Conservation (phyloP, 495 filamentous ascomycete species). For the Penicillium daleae region DNA sequence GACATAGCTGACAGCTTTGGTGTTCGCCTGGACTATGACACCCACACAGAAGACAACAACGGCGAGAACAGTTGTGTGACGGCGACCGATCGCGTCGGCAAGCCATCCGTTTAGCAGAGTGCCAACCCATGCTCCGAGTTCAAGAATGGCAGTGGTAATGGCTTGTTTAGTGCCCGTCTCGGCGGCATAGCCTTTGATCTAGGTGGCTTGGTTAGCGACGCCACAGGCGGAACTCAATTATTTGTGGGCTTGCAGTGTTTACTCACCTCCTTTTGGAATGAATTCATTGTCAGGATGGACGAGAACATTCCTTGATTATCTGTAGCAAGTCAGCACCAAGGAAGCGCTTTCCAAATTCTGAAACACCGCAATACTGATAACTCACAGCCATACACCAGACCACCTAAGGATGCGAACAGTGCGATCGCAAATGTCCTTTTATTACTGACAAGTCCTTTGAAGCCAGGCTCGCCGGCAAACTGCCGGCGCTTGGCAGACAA, state of each 20-base stretch:
- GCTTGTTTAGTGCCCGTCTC: conserved; percentile 8
- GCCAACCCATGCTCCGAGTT: conserved; percentile 16
- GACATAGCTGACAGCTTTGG: conserved; percentile 7
- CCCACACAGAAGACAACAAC: conserved; percentile 10
- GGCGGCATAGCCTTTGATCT: conserved; percentile 9
- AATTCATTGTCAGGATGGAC: conserved; percentile 10
- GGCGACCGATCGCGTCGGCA: conserved; percentile 13
- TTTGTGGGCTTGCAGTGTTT: background rate
- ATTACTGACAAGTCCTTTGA: conserved; percentile 19
- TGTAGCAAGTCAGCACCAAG: background rate
- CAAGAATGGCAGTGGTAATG: conserved; percentile 13
- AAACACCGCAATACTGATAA: background rate
- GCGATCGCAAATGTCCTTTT: conserved; percentile 16
- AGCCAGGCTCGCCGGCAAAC: conserved; percentile 19
- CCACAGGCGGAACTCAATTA: background rate
- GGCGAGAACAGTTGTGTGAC: conserved; percentile 1
- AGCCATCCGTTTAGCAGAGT: conserved; percentile 11
- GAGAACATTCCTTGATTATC: conserved; percentile 19
- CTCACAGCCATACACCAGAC: conserved; percentile 24
- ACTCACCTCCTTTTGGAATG: conserved; percentile 7
- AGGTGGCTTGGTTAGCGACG: background rate
- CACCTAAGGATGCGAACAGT: conserved; percentile 23
- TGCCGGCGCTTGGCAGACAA: conserved; percentile 12
- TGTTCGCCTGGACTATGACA: conserved; percentile 15
- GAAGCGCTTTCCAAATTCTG: background rate